These are phyloP conservation scores for Phaseolus lunatus DNA, from an alignment of 306 rosid species.

Conservation along the genomic window DNA sequence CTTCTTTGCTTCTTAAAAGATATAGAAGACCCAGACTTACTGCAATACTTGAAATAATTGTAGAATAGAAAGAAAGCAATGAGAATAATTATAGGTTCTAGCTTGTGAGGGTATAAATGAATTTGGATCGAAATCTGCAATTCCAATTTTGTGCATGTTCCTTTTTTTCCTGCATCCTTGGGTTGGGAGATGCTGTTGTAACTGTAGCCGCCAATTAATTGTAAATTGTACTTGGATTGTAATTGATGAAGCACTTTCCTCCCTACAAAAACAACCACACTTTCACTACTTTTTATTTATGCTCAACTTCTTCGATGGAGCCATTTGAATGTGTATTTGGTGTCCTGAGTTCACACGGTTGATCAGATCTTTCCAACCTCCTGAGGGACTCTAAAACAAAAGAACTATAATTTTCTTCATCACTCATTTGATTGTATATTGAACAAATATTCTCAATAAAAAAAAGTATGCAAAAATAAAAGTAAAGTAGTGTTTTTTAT, in stretches of 20 bases:
- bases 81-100: conserved; percentile 35
- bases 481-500: too few species aligned
- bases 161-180: conserved; percentile 35
- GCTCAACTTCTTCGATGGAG: conserved; percentile 7
- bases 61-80: conserved; percentile 61
- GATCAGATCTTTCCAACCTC: not conserved
- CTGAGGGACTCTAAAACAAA: not conserved
- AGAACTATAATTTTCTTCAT: too few species aligned
- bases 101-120: conserved; percentile 40
- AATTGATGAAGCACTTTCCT: conserved; percentile 25
- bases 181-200: conserved; percentile 37
- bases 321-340: not conserved
- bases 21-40: conserved; percentile 87
- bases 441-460: too few species aligned
- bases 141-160: conserved; percentile 51
- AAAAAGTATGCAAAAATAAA: too few species aligned
- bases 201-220: conserved; percentile 45
- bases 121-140: conserved; percentile 32
- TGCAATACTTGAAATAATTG: conserved; percentile 78
- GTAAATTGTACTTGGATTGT: conserved; percentile 49
- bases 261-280: not conserved
- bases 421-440: too few species aligned
- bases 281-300: not conserved
- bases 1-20: conserved; percentile 86
- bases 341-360: not conserved